A percentile compares a stretch with the other conserved stretches of the same genome.
phyloP scores from a whole-genome alignment of 192 early-diverging fungal species.

The Obelidium mucronatum region DNA sequence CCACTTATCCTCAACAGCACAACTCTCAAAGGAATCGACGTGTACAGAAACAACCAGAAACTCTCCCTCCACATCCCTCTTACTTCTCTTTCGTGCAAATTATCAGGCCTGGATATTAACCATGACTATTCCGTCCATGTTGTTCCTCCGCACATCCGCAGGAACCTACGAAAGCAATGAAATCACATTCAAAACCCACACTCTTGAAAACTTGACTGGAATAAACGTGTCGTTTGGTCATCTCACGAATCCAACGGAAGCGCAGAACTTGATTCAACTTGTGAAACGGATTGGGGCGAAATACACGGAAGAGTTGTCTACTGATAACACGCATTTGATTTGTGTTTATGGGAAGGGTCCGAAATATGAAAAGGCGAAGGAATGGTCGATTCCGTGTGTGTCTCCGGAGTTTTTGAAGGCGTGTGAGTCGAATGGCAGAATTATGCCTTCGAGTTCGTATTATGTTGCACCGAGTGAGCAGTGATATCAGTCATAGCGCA shows the following conservation, averaged over 20 bases:
- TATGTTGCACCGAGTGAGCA: constrained; percentile 44
- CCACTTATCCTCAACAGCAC: constrained; percentile 83
- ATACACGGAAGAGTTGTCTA: constrained; percentile 83
- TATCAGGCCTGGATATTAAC: constrained; percentile 85
- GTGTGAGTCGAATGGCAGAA: constrained; percentile 87
- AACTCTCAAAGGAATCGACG: constrained; percentile 83
- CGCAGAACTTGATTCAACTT: constrained; percentile 75
- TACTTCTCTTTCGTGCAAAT: not conserved
- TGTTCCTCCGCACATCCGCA: constrained; percentile 90
- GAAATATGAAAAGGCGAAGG: constrained; percentile 87
- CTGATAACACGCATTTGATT: constrained; percentile 92
- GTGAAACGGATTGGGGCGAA: constrained; percentile 85
- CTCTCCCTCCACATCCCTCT: constrained; percentile 67
- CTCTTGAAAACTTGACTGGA: constrained; percentile 97
- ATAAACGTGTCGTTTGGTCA: constrained; percentile 95
- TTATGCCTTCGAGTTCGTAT: constrained; percentile 71
- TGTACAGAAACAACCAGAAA: constrained; percentile 89
- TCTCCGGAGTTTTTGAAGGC: constrained; percentile 94
- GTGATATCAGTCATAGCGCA: not conserved
- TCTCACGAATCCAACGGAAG: constrained; percentile 77
- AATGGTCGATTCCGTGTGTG: constrained; percentile 93
- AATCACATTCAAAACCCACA: constrained; percentile 82
- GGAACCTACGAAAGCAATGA: constrained; percentile 82
- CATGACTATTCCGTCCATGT: constrained; percentile 91
- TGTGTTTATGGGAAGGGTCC: constrained; percentile 83